These are phyloP conservation scores for Phyllachora maydis DNA, from an alignment of 2,329 filamentous ascomycete species.

Conservation along the genomic window DNA sequence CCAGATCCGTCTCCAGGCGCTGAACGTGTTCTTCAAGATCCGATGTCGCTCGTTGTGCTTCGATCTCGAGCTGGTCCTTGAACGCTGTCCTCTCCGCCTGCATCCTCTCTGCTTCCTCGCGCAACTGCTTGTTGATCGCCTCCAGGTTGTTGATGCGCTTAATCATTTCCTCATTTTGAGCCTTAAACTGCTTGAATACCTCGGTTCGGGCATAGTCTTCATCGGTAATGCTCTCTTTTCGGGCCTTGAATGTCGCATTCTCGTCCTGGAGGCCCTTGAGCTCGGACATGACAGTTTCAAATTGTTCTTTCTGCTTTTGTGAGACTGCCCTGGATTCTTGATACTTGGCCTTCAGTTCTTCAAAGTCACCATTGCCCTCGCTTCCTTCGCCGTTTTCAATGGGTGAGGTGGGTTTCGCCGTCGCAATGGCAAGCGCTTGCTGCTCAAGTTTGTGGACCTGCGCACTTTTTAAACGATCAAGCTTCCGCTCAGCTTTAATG, in stretches of 20 bases:
- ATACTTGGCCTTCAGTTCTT: constrained; percentile 54
- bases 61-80: constrained; percentile 60
- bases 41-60: constrained; percentile 48
- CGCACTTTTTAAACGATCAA: constrained; percentile 72
- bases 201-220: constrained; percentile 90
- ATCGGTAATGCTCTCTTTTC: constrained; percentile 57
- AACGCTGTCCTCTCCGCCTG: constrained; percentile 72
- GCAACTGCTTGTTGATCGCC: constrained; percentile 65
- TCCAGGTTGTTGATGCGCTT: constrained; percentile 83
- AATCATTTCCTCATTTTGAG: constrained; percentile 80
- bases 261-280: constrained; percentile 58
- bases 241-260: constrained; percentile 49
- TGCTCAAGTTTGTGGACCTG: constrained; percentile 86
- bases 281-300: constrained; percentile 60
- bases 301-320: constrained; percentile 71
- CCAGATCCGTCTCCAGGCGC: constrained; percentile 64
- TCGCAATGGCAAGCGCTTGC: constrained; percentile 56
- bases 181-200: constrained; percentile 79
- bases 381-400: constrained; percentile 26
- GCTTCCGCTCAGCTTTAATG: constrained; percentile 85
- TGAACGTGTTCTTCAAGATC: constrained; percentile 72
- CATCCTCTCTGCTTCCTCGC: constrained; percentile 67
- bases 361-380: constrained; percentile 22
- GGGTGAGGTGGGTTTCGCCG: constrained; percentile 21
- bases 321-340: constrained; percentile 59